These are phyloP conservation scores for Monilinia vaccinii-corymbosi DNA, from an alignment of 2,329 filamentous ascomycete genomes.

Conservation along the genomic window DNA sequence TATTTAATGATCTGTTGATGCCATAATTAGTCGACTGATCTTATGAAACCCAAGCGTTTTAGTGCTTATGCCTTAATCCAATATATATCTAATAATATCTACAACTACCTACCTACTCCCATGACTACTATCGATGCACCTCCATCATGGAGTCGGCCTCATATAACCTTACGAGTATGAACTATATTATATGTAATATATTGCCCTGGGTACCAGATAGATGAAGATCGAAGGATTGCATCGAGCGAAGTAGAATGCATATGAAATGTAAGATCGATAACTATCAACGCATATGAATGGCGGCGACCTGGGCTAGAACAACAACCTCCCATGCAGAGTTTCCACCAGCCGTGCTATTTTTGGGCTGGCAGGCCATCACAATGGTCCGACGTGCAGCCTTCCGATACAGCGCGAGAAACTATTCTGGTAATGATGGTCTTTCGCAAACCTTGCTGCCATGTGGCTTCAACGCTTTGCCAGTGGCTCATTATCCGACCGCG, in stretches of 20 bases:
- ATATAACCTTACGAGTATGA: background rate
- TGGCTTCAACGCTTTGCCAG: background rate
- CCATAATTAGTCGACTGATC: too few species aligned
- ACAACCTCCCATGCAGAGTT: background rate
- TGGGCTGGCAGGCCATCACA: background rate
- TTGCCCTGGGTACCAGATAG: background rate
- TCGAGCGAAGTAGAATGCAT: background rate
- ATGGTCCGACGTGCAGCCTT: background rate
- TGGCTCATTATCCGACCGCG: background rate
- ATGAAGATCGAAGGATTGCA: background rate
- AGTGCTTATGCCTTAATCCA: too few species aligned
- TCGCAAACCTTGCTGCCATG: background rate
- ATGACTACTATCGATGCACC: background rate
- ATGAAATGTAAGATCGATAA: background rate
- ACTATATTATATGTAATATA: conserved; percentile 1
- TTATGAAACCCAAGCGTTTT: too few species aligned
- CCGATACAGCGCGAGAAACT: background rate
- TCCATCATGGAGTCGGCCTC: background rate
- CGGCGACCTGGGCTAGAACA: background rate
- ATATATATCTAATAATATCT: too few species aligned
- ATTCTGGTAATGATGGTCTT: background rate
- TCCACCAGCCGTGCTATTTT: background rate
- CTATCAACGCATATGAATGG: background rate
- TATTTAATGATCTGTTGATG: too few species aligned
- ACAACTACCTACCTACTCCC: too few species aligned